phyloP scores from a whole-genome alignment of 331 rosid species.

The Erythrophleum ivorense region DNA sequence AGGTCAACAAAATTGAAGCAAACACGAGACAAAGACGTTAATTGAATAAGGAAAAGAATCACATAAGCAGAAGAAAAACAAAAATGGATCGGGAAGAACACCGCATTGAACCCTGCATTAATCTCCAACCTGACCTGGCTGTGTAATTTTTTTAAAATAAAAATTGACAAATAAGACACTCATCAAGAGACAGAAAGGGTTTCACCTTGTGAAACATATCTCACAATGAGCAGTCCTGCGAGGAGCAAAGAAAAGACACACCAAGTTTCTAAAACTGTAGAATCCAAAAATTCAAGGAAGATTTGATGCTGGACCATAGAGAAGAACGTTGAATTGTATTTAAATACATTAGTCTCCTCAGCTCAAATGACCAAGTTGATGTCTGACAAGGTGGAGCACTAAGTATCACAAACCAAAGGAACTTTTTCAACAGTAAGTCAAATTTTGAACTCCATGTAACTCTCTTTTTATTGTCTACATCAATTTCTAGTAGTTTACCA shows the following conservation, averaged over 20 bases:
- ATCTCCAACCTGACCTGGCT: not conserved
- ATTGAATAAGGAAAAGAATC: slow-evolving; percentile 1
- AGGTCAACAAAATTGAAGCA: not conserved
- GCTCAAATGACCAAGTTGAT: slow-evolving; percentile 21
- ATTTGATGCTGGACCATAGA: not conserved
- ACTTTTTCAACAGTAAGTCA: not conserved
- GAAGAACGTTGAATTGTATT: not conserved
- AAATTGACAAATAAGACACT: slow-evolving; percentile 5
- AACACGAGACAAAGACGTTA: too few relatives aligned
- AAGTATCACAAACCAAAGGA: slow-evolving; percentile 17
- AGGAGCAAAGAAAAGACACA: not conserved
- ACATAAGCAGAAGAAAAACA: slow-evolving; percentile 15
- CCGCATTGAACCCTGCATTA: not conserved
- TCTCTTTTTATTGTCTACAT: slow-evolving; percentile 8
- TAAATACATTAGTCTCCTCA: not conserved
- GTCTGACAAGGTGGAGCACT: not conserved
- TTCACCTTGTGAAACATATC: not conserved
- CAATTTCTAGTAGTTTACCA: not conserved
- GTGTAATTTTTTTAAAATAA: not conserved
- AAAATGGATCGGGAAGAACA: not conserved
- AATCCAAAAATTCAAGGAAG: not conserved
- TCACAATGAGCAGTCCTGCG: not conserved
- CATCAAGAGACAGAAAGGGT: not conserved
- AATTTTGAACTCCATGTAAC: slow-evolving; percentile 2
- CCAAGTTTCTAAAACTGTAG: not conserved